Conservation (phyloP, 2,329 filamentous ascomycete genomes). For the Thielaviopsis punctulata region DNA sequence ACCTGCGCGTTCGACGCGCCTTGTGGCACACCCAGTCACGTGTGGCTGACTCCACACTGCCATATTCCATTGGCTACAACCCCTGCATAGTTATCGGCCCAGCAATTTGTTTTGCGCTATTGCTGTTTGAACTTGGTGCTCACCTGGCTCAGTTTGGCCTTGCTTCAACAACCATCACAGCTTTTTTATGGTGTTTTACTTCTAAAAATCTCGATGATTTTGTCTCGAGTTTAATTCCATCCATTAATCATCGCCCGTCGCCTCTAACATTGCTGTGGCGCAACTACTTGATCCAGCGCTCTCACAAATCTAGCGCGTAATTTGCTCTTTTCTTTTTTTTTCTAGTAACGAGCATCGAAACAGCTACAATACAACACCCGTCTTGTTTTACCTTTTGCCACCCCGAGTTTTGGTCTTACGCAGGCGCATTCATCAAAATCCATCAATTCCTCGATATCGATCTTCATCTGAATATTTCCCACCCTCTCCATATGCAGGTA, state of each 20-base stretch:
- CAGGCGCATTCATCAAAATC: background rate
- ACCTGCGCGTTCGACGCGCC: conserved; percentile 3
- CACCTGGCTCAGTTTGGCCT: background rate
- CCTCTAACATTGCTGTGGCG: background rate
- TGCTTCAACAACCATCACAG: conserved; percentile 1
- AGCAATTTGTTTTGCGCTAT: conserved; percentile 7
- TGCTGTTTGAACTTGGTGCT: conserved; percentile 3
- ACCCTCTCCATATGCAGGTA: conserved; percentile 4
- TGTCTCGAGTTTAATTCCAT: background rate
- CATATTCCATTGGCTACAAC: conserved; percentile 1
- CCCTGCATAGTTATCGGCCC: background rate
- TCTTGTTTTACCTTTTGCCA: background rate
- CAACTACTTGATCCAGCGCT: no score
- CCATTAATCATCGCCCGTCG: background rate
- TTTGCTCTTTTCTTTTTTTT: background rate
- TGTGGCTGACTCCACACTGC: background rate
- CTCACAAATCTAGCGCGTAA: no score
- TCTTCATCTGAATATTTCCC: background rate
- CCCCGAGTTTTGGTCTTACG: background rate
- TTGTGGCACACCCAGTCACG: background rate
- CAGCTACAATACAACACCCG: background rate
- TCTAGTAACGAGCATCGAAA: no score
- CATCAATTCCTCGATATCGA: background rate
- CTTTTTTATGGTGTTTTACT: background rate
- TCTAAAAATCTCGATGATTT: background rate